phyloP scores from a whole-genome alignment of 129 eudicot species.

The Centella asiatica region DNA sequence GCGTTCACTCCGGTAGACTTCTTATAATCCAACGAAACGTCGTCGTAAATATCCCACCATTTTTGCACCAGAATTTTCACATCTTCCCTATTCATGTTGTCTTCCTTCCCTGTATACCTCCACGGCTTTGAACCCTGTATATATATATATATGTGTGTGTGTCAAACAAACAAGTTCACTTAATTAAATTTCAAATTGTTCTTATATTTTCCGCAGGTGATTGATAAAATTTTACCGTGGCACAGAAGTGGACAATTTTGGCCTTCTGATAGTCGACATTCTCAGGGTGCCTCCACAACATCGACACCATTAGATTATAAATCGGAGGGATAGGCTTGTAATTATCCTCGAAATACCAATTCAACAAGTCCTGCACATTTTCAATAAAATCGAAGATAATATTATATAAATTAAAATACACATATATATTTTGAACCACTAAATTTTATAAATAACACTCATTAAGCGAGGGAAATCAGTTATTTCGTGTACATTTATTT shows the following conservation, averaged over 20 bases:
- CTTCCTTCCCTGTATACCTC: constrained; percentile 78
- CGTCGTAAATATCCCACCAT: constrained; percentile 76
- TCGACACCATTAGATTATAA: constrained; percentile 67
- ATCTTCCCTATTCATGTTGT: constrained; percentile 79
- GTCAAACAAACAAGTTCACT: no score
- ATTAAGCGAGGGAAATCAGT: no score
- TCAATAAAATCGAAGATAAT: no score
- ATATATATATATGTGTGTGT: no score
- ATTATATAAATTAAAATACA: no score
- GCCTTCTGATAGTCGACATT: constrained; percentile 50
- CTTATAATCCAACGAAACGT: constrained; percentile 41
- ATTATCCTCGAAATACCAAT: constrained; percentile 53
- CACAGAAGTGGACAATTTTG: constrained; percentile 85
- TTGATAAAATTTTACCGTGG: constrained; percentile 42
- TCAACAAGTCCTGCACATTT: constrained; percentile 80
- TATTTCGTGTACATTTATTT: no score
- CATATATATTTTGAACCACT: background rate
- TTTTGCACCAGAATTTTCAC: constrained; percentile 61
- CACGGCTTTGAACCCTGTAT: constrained; percentile 82
- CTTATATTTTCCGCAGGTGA: no score
- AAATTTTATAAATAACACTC: background rate
- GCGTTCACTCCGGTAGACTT: no score
- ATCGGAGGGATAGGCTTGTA: constrained; percentile 52
- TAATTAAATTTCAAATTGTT: no score
- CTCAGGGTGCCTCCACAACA: constrained; percentile 82